These are phyloP conservation scores for Lachnellula subtilissima DNA, from an alignment of 2,329 filamentous ascomycete genomes.

Conservation along the genomic window DNA sequence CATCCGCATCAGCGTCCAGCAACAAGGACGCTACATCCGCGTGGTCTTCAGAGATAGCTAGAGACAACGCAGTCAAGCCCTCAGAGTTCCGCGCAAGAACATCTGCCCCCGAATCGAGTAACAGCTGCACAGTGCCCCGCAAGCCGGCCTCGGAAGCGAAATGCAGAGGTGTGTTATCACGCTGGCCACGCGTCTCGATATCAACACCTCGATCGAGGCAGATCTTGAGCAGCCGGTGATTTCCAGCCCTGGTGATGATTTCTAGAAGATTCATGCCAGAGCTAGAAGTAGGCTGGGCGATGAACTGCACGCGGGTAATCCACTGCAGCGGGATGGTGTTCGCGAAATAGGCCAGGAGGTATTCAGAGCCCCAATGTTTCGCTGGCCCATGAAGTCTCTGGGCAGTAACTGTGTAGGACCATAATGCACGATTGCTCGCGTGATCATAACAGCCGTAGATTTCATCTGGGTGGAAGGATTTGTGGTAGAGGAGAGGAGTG, in stretches of 20 bases:
- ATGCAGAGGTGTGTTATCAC: background rate
- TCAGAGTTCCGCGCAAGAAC: too few relatives aligned
- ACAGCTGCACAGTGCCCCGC: too few relatives aligned
- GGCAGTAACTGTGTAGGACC: too few relatives aligned
- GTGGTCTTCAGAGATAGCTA: too few relatives aligned
- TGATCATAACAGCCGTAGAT: background rate
- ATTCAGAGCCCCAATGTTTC: too few relatives aligned
- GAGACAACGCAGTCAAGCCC: too few relatives aligned
- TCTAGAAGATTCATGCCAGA: background rate
- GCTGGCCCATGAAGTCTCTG: too few relatives aligned
- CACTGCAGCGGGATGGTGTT: background rate
- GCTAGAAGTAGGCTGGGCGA: background rate
- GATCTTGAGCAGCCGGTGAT: background rate
- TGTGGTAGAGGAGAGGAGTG: background rate
- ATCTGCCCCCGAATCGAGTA: too few relatives aligned
- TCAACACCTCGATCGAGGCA: background rate
- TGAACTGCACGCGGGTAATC: background rate
- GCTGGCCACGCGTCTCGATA: background rate
- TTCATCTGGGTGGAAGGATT: background rate
- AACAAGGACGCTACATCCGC: too few relatives aligned
- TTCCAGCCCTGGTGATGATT: background rate
- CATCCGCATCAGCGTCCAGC: too few relatives aligned
- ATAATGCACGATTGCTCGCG: background rate
- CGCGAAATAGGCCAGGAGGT: too few relatives aligned
- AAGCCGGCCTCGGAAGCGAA: background rate